These are phyloP conservation scores for Aspergillus sp. DNA, from an alignment of 2,329 filamentous ascomycete genomes.

Conservation along the genomic window DNA sequence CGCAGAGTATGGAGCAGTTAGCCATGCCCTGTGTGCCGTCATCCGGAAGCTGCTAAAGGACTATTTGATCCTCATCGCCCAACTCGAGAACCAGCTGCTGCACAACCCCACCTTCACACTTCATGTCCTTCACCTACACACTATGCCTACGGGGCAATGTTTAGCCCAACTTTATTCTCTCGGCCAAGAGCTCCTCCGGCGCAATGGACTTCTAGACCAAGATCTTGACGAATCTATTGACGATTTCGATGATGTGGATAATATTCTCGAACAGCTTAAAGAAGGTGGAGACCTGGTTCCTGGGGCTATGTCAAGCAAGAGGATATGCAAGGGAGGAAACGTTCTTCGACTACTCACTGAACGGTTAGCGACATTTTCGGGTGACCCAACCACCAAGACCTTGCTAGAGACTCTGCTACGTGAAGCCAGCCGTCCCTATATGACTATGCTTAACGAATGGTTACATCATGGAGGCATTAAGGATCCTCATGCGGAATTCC, in stretches of 20 bases:
- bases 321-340: slow-evolving; percentile 92
- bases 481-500: slow-evolving; percentile 88
- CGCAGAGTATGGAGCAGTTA: slow-evolving; percentile 89
- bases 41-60: slow-evolving; percentile 89
- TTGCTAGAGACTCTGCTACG: slow-evolving; percentile 76
- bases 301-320: slow-evolving; percentile 77
- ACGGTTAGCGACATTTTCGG: slow-evolving; percentile 82
- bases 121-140: slow-evolving; percentile 88
- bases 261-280: slow-evolving; percentile 83
- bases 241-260: slow-evolving; percentile 80
- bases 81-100: slow-evolving; percentile 87
- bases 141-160: slow-evolving; percentile 84
- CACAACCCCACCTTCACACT: slow-evolving; percentile 86
- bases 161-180: slow-evolving; percentile 84
- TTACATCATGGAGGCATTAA: slow-evolving; percentile 92
- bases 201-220: slow-evolving; percentile 75
- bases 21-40: slow-evolving; percentile 92
- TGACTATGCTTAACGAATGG: slow-evolving; percentile 99
- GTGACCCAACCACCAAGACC: slow-evolving; percentile 80
- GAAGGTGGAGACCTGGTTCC: slow-evolving; percentile 79
- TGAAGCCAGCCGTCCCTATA: slow-evolving; percentile 89
- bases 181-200: slow-evolving; percentile 79
- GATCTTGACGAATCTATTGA: slow-evolving; percentile 67
- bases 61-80: slow-evolving; percentile 86
- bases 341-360: slow-evolving; percentile 85